Evolutionary conservation across 257 asterid genomes (phyloP).

Genomic region (Lithospermum erythrorhizon): DNA sequence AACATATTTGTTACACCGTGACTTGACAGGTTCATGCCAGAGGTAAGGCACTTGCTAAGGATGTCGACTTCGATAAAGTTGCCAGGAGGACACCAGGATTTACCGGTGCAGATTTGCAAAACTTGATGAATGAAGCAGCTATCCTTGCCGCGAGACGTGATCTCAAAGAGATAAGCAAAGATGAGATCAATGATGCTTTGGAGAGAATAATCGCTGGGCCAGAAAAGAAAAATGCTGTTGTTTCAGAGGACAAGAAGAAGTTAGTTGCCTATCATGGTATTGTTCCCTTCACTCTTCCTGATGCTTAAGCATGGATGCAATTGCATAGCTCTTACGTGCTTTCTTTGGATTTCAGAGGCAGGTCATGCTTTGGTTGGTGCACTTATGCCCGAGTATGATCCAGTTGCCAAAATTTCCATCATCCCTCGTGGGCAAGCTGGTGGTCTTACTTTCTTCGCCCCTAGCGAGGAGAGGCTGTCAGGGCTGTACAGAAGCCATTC

Average conservation of each 20-base stretch:
- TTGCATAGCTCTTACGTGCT: background rate
- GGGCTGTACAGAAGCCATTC: constrained; percentile 95
- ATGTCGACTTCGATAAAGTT: constrained; percentile 90
- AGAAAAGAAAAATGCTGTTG: constrained; percentile 97
- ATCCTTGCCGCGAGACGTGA: constrained; percentile 96
- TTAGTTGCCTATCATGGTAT: constrained; percentile 92
- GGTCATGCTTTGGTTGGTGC: constrained; percentile 99
- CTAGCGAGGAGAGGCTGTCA: constrained; percentile 97
- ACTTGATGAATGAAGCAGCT: constrained; percentile 99
- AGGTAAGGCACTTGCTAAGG: constrained; percentile 95
- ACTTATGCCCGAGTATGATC: constrained; percentile 95
- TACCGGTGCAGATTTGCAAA: constrained; percentile 97
- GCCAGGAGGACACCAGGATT: constrained; percentile 97
- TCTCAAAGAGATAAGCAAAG: constrained; percentile 95
- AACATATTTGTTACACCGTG: background rate
- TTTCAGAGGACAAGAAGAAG: constrained; percentile 89
- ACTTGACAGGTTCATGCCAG: constrained; percentile 67
- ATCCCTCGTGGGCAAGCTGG: constrained; percentile 99
- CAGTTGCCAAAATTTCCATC: constrained; percentile 96
- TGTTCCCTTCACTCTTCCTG: background rate
- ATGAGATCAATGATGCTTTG: constrained; percentile 91
- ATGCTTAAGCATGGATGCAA: background rate
- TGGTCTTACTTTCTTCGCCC: constrained; percentile 95
- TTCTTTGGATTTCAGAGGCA: constrained; percentile 50
- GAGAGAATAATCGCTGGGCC: constrained; percentile 99